These are phyloP conservation scores for Sphaerostilbella broomeana DNA, from an alignment of 2,329 filamentous ascomycete genomes.

Conservation along the genomic window DNA sequence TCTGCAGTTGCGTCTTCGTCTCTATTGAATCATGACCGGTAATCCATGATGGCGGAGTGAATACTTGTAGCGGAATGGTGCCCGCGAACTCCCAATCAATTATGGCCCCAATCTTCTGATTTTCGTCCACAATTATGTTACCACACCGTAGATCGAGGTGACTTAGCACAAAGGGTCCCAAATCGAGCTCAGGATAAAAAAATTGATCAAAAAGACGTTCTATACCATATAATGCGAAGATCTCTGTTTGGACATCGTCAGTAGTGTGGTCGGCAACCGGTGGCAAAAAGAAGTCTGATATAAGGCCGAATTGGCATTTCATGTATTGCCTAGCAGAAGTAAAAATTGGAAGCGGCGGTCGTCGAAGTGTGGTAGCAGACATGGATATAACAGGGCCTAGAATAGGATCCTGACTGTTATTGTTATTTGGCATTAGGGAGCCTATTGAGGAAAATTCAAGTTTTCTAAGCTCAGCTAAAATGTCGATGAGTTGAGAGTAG, in stretches of 20 bases:
- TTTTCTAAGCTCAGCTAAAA: no score
- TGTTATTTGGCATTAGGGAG: no score
- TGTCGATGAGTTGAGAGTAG: no score
- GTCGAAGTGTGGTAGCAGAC: background rate
- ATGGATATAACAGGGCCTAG: background rate
- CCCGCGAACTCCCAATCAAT: slow-evolving; percentile 24
- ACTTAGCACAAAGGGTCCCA: slow-evolving; percentile 19
- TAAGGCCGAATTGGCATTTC: no score
- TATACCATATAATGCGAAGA: background rate
- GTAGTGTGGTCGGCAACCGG: no score
- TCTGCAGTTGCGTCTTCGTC: background rate
- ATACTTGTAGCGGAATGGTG: slow-evolving; percentile 14
- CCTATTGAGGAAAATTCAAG: no score
- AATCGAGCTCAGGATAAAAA: no score
- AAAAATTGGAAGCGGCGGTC: no score
- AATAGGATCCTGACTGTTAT: no score
- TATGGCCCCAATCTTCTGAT: slow-evolving; percentile 18
- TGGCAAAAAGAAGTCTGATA: no score
- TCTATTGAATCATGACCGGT: slow-evolving; percentile 16
- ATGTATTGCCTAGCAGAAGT: no score
- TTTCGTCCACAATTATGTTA: slow-evolving; percentile 22
- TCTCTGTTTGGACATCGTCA: no score
- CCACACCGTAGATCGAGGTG: slow-evolving; percentile 19
- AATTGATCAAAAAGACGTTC: slow-evolving; percentile 1
- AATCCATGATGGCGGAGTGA: slow-evolving; percentile 18